Evolutionary conservation across 1,139 yeast genomes (phyloP).

Genomic region (Suhomyces chickasaworum): DNA sequence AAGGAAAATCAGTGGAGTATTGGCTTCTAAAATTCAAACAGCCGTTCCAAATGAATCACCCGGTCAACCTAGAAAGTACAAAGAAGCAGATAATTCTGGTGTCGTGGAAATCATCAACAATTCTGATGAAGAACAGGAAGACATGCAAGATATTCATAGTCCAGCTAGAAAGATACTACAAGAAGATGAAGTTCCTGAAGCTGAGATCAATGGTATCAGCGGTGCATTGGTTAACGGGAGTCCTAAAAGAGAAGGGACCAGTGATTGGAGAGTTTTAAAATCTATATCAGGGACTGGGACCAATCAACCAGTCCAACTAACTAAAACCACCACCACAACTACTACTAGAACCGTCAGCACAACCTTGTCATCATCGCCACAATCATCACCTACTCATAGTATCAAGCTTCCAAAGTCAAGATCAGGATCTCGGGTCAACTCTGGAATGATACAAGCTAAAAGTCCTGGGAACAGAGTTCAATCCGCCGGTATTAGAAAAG

Average conservation of each 20-base stretch:
- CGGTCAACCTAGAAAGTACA: slow-evolving; percentile 89
- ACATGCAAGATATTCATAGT: slow-evolving; percentile 32
- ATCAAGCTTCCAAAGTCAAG: slow-evolving; percentile 40
- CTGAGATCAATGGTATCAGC: slow-evolving; percentile 20
- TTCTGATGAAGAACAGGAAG: slow-evolving; percentile 36
- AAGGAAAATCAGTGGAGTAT: slow-evolving; percentile 67
- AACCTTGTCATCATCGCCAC: slow-evolving; percentile 49
- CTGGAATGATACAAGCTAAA: slow-evolving; percentile 27
- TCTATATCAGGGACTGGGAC: slow-evolving; percentile 42
- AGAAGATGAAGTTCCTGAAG: slow-evolving; percentile 16
- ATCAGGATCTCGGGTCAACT: slow-evolving; percentile 32
- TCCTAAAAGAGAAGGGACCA: slow-evolving; percentile 28
- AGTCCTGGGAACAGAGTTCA: slow-evolving; percentile 27
- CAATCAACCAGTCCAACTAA: slow-evolving; percentile 42
- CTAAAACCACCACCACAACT: slow-evolving; percentile 53
- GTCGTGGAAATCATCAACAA: slow-evolving; percentile 37
- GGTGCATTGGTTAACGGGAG: slow-evolving; percentile 20
- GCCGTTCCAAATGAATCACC: slow-evolving; percentile 93
- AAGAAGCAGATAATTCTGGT: slow-evolving; percentile 34
- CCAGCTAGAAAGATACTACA: slow-evolving; percentile 25
- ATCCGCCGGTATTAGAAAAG: slow-evolving; percentile 44
- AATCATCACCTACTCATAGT: slow-evolving; percentile 21
- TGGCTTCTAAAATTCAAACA: slow-evolving; percentile 65
- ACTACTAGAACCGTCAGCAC: slow-evolving; percentile 51
- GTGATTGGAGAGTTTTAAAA: slow-evolving; percentile 46